Evolutionary conservation across 2,329 filamentous ascomycete genomes (phyloP).

Genomic region (Fusarium praegraminearum): DNA sequence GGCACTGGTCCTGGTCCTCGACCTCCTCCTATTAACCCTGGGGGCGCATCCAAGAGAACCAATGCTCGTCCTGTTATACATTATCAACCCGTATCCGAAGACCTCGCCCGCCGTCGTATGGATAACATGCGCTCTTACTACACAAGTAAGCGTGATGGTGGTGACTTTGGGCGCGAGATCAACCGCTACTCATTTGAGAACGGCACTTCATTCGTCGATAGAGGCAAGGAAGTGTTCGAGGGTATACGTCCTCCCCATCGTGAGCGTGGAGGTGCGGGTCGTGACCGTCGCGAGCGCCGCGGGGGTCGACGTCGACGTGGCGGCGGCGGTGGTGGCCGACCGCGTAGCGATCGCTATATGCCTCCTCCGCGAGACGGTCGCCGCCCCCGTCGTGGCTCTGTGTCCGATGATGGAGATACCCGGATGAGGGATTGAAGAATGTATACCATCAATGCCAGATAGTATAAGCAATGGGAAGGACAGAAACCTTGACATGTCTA

Average conservation of each 20-base stretch:
- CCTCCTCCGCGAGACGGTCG: constrained; percentile 41
- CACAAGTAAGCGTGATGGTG: constrained; percentile 55
- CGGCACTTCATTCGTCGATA: constrained; percentile 74
- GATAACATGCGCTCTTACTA: constrained; percentile 66
- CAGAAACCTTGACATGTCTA: neutral
- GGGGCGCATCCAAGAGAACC: constrained; percentile 53
- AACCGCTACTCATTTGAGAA: constrained; percentile 81
- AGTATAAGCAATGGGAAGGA: neutral
- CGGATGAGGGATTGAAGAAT: constrained; percentile 24
- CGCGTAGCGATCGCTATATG: constrained; percentile 52
- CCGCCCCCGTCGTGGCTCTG: constrained; percentile 26
- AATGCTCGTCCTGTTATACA: constrained; percentile 57
- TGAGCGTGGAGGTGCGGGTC: constrained; percentile 53
- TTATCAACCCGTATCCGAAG: constrained; percentile 70
- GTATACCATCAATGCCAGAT: neutral
- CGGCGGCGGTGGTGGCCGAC: constrained; percentile 47
- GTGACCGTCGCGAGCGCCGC: constrained; percentile 51
- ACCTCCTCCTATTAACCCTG: constrained; percentile 36
- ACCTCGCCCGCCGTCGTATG: constrained; percentile 73
- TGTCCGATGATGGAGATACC: constrained; percentile 22
- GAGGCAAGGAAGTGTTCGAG: constrained; percentile 76
- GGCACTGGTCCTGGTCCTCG: constrained; percentile 48
- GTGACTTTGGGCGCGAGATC: constrained; percentile 62
- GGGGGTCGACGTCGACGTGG: constrained; percentile 51
- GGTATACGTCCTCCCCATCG: constrained; percentile 71